phyloP scores from a whole-genome alignment of 1,284 basidiomycete species.

The Amylostereum areolatum region DNA sequence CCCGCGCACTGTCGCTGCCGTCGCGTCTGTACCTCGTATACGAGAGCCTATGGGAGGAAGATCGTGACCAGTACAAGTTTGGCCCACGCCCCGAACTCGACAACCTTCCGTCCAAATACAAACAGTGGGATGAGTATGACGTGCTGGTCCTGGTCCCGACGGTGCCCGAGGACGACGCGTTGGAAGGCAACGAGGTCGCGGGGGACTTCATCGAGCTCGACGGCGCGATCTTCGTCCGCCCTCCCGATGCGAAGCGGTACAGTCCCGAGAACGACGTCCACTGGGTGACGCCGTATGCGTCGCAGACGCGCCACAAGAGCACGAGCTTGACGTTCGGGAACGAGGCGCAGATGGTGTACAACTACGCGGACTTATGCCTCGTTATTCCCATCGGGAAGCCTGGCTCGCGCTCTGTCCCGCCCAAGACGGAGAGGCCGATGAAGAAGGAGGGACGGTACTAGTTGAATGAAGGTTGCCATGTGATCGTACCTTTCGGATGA shows the following conservation, averaged over 20 bases:
- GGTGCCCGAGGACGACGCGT: background rate
- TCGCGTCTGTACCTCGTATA: slow-evolving; percentile 11
- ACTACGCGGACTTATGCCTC: slow-evolving; percentile 14
- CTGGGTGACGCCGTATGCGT: too few species aligned
- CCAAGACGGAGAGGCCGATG: too few species aligned
- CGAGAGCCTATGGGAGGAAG: background rate
- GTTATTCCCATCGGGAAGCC: slow-evolving; percentile 8
- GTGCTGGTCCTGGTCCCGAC: too few species aligned
- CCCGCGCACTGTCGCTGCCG: slow-evolving; percentile 6
- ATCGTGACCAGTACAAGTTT: background rate
- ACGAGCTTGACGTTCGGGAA: slow-evolving; percentile 15
- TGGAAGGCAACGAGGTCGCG: background rate
- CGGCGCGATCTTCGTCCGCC: background rate
- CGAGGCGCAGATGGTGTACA: slow-evolving; percentile 7
- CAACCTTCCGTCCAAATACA: background rate
- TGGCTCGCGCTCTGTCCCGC: too few species aligned
- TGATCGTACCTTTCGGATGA: too few species aligned
- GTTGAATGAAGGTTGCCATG: too few species aligned
- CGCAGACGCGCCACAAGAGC: background rate
- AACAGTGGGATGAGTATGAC: too few species aligned
- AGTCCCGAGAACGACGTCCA: slow-evolving; percentile 6
- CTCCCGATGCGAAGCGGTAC: background rate
- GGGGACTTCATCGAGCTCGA: too few species aligned
- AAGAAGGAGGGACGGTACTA: too few species aligned
- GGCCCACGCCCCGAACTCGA: background rate